These are phyloP conservation scores for Peribolospora kevripleyi DNA, from an alignment of 768 basidiomycete species.

Conservation along the genomic window DNA sequence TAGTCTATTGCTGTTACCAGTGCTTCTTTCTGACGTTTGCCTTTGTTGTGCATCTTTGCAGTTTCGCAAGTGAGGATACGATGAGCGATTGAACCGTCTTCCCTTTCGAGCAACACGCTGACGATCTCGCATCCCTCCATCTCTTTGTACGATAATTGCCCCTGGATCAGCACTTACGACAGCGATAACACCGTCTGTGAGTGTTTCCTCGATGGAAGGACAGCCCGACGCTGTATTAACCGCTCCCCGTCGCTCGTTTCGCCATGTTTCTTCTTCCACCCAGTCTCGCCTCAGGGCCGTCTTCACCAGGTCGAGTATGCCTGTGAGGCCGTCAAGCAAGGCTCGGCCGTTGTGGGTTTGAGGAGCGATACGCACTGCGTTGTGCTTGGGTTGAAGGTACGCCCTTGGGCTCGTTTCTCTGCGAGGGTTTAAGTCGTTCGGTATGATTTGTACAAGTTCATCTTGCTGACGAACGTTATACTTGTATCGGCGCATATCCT, in stretches of 20 bases:
- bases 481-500: not conserved
- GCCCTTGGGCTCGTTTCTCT: conserved; percentile 10
- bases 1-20: too few species aligned
- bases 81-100: too few species aligned
- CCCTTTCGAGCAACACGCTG: too few species aligned
- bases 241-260: not conserved
- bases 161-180: conserved; percentile 74
- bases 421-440: not conserved
- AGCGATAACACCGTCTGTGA: conserved; percentile 77
- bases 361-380: conserved; percentile 87
- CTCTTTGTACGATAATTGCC: not conserved
- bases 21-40: too few species aligned
- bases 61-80: too few species aligned
- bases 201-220: too few species aligned
- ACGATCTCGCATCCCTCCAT: not conserved
- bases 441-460: not conserved
- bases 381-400: conserved; percentile 71
- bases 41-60: too few species aligned
- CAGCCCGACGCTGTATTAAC: too few species aligned
- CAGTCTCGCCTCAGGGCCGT: conserved; percentile 71
- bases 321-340: conserved; percentile 96
- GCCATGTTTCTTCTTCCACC: not conserved
- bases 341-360: conserved; percentile 91
- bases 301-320: conserved; percentile 75
- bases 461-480: not conserved